Base-by-base conservation (phyloP, 345 rosid genomes). In the Capsella bursapastoris region DNA sequence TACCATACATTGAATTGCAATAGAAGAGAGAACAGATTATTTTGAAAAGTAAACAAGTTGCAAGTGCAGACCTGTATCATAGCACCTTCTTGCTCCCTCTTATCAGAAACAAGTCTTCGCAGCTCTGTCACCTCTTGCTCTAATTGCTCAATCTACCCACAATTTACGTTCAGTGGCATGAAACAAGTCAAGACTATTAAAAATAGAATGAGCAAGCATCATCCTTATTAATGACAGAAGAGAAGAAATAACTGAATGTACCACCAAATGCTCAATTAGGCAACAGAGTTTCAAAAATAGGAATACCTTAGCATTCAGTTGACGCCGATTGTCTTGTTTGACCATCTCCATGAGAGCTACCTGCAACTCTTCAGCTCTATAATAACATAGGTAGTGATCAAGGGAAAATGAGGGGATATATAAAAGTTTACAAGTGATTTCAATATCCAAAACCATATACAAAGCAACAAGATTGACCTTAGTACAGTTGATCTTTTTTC, bases 301-400 rank as follows among this genome's bases (percentile, higher is more conserved):
- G 78, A 56, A 79, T 90, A 95, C 99, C 96, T 68, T 88, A 29
- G 98, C 94, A 66, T 90, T 89, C 80, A 95, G 83, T 78, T 92
- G 89, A 51, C 84, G 83, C 60, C 94, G 84, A 74, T 92, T 95
- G 77, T 92, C 99, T 83, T 86, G 97, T 82, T 92, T 92, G 79
- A 95, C 99, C 92, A 95, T 90, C 88, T 95, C 99, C 99, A 88
- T 88, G 79, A 95, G 81, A 71, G 98, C 98, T 31, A 97, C 90
- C 84, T 95, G 98, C 80, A 95, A 84, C 84, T 95, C 99, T 67
- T 95, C 98, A 66, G 98, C 93, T 83, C 99, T 95, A 77, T 57
- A 56, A 51, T 81, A 73, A 47, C 68, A 82, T 10, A 28, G 49
- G 66, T 64, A 73, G 53, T 3, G 53, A 66, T 57, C 11, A 29